Evolutionary conservation across 495 filamentous ascomycete species (phyloP), one percentile per base, ranked within the genome.

Genomic region (Xylaria intraflava): DNA sequence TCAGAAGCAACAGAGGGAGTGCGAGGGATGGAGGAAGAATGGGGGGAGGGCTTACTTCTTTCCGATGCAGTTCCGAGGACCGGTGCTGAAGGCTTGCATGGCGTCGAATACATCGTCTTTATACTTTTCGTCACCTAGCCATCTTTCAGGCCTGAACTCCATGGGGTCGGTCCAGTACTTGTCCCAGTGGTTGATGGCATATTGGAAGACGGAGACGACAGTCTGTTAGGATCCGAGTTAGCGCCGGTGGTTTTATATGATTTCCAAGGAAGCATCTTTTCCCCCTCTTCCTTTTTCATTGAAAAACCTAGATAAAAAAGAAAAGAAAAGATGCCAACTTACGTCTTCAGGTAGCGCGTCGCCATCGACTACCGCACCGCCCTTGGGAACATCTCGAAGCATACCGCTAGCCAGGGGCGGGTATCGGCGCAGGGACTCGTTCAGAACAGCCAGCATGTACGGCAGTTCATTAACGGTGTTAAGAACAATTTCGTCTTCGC

Each of bases 361-460:
- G 1, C 74, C 80, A 26, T 63, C 56, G n/a, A 86, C 72, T 1
- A 46, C 68, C 0, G 65, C 69, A 12, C 82, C 82, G 0, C 67
- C 69, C 22, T 62, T 59, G 3, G 79, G 74, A 9, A 71, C 69
- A 0, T 72, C 58, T 3, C 82, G 64, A 7, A 75, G 74, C 11
- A 78, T 53, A 0, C 70, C 75, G 19, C 50, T 69, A 0, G 81
- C 69, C 4, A 78, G 68, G 1, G 83, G 81, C 6, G 83, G 79
- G 57, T 82, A 82, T 51, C 82, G 70, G 2, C 83, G 75, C 48
- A 87, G 62, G 1, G 70, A 68, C 60, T 87, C 83, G 41, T 82
- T 69, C 0, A 84, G 65, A 39, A 74, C 75, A 14, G 81, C 82
- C 20, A 76, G 55, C 59, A 85, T 63, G 61, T 84, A 87, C 1